Percentiles rank a stretch among this genome's conserved stretches.
These are phyloP conservation scores for Pseudisothecium myosuroides DNA, from an alignment of 225 moss, liverwort and hornwort genomes.

Conservation along the genomic window DNA sequence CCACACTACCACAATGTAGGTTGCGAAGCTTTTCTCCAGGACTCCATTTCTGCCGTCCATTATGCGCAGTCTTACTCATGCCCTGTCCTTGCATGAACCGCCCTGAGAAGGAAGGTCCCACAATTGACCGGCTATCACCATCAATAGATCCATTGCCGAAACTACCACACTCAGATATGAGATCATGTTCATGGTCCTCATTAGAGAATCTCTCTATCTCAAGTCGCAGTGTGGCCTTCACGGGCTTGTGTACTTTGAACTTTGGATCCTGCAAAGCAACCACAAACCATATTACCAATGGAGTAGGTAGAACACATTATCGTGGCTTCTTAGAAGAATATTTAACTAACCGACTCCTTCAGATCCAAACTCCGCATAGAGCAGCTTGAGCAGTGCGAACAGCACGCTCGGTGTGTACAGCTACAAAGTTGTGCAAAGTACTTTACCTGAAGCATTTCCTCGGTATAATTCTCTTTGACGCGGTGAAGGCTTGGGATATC, in stretches of 20 bases:
- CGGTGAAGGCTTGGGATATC: slow-evolving; percentile 82
- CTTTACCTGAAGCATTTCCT: slow-evolving; percentile 80
- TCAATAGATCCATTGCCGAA: slow-evolving; percentile 81
- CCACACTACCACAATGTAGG: slow-evolving; percentile 43
- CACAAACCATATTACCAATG: not conserved
- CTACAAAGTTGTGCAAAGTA: not conserved
- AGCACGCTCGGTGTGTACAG: not conserved
- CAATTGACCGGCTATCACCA: slow-evolving; percentile 47
- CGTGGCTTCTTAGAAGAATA: not conserved
- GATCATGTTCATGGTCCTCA: slow-evolving; percentile 72
- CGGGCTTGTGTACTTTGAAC: slow-evolving; percentile 80
- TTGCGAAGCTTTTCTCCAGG: slow-evolving; percentile 53
- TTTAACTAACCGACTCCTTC: not conserved
- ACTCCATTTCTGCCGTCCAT: slow-evolving; percentile 66
- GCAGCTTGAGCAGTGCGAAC: not conserved
- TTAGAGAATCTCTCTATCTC: slow-evolving; percentile 69
- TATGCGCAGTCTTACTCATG: slow-evolving; percentile 26
- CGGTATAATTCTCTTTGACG: slow-evolving; percentile 90
- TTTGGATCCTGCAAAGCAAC: slow-evolving; percentile 62
- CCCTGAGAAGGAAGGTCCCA: slow-evolving; percentile 45
- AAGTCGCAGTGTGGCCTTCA: slow-evolving; percentile 79
- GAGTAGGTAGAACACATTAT: not conserved
- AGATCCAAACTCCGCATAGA: not conserved
- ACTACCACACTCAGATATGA: slow-evolving; percentile 75
- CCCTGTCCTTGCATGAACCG: slow-evolving; percentile 50